phyloP scores from a whole-genome alignment of 129 eudicot species.

The Heracleum sosnowskyi region DNA sequence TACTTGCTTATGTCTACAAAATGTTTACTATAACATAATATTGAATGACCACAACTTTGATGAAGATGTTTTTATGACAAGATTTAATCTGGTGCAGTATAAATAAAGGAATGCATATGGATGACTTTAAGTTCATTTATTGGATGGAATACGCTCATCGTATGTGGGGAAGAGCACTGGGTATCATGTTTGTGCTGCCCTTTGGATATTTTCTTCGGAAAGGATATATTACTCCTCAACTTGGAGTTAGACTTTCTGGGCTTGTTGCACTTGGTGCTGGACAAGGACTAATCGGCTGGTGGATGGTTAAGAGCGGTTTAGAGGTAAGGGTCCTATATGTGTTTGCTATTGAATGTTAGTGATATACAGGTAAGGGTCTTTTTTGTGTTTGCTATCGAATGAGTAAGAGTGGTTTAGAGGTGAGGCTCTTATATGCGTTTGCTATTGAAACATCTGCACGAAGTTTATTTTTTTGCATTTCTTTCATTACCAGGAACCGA shows the following conservation, averaged over 20 bases:
- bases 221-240: conserved; percentile 68
- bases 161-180: conserved; percentile 99
- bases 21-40: background rate
- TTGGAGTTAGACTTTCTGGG: conserved; percentile 68
- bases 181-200: conserved; percentile 91
- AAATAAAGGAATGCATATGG: conserved; percentile 82
- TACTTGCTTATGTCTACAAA: background rate
- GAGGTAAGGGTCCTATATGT: conserved; percentile 42
- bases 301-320: conserved; percentile 99
- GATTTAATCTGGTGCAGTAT: conserved; percentile 41
- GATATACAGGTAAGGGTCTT: conserved; percentile 32
- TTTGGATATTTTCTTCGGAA: conserved; percentile 85
- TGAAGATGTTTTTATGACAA: background rate
- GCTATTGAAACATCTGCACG: background rate
- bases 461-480: background rate
- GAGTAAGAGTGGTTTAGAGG: conserved; percentile 98
- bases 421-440: conserved; percentile 17
- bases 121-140: conserved; percentile 89
- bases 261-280: conserved; percentile 96
- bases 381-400: conserved; percentile 37
- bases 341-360: conserved; percentile 10
- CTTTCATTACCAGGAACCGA: conserved; percentile 54
- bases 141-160: conserved; percentile 99
- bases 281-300: conserved; percentile 95
- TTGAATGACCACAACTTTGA: background rate